These are phyloP conservation scores for Platismatia glauca DNA, from an alignment of 495 filamentous ascomycete genomes.

Conservation along the genomic window DNA sequence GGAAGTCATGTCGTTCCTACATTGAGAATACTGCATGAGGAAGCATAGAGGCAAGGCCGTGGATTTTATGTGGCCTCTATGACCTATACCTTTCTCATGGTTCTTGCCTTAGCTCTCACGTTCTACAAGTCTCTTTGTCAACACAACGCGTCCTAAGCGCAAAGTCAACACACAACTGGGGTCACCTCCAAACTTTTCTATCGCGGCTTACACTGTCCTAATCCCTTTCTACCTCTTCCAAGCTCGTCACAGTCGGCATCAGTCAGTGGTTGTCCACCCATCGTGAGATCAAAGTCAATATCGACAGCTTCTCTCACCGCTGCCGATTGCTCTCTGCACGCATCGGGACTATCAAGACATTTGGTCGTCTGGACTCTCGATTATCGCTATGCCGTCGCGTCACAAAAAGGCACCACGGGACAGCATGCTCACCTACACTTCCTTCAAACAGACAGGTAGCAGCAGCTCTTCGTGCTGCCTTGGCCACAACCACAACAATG, in stretches of 20 bases:
- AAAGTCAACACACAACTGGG: background rate
- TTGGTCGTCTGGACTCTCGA: background rate
- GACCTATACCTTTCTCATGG: background rate
- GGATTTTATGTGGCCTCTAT: background rate
- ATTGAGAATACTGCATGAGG: background rate
- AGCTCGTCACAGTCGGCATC: background rate
- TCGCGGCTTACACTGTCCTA: no score
- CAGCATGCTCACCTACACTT: background rate
- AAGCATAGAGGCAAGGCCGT: background rate
- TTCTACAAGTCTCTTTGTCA: background rate
- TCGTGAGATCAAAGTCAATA: background rate
- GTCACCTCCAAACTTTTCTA: background rate
- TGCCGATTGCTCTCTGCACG: background rate
- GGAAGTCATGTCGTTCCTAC: background rate
- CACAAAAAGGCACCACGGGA: background rate
- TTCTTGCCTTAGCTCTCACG: background rate
- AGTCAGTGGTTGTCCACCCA: background rate
- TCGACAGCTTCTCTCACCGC: background rate
- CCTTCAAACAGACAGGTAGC: background rate
- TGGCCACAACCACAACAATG: background rate
- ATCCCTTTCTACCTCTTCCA: background rate
- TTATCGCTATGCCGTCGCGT: background rate
- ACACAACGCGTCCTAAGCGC: background rate
- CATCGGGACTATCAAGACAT: background rate
- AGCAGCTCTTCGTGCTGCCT: background rate